phyloP scores from a whole-genome alignment of 208 protist genomes.

The Acanthamoeba castellanii region DNA sequence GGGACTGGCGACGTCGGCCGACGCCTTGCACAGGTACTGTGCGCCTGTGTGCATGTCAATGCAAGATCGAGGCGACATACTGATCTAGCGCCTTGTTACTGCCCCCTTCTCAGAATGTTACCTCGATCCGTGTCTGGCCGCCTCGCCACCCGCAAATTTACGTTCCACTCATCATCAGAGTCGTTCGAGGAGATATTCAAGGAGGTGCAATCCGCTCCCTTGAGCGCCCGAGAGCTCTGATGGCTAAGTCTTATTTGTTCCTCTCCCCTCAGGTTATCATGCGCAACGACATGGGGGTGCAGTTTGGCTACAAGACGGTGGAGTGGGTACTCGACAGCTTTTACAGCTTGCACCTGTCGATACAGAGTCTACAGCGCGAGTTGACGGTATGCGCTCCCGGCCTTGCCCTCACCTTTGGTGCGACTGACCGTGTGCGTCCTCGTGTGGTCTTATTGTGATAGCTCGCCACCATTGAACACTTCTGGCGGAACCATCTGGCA shows the following conservation, averaged over 20 bases:
- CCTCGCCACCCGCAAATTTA: slow-evolving; percentile 42
- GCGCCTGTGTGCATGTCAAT: background rate
- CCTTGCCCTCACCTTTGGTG: background rate
- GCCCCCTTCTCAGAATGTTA: background rate
- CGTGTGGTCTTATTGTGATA: background rate
- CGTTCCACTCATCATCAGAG: slow-evolving; percentile 30
- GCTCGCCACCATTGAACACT: slow-evolving; percentile 34
- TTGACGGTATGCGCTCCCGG: background rate
- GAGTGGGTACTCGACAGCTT: slow-evolving; percentile 32
- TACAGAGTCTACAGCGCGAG: slow-evolving; percentile 40
- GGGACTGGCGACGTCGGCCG: slow-evolving; percentile 6
- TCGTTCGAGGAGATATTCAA: slow-evolving; percentile 54
- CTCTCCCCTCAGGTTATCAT: background rate
- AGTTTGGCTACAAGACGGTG: slow-evolving; percentile 35
- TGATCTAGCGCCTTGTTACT: background rate
- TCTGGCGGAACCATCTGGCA: background rate
- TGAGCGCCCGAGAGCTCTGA: background rate
- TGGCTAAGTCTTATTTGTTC: background rate
- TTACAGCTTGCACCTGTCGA: background rate
- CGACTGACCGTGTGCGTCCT: background rate
- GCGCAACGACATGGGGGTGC: slow-evolving; percentile 2
- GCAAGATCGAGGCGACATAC: no score
- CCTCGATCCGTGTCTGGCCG: slow-evolving; percentile 33
- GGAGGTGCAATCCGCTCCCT: background rate
- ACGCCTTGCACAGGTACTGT: slow-evolving; percentile 21